Base-by-base conservation (phyloP, 2,329 filamentous ascomycete species). In the Penicillium expansum region DNA sequence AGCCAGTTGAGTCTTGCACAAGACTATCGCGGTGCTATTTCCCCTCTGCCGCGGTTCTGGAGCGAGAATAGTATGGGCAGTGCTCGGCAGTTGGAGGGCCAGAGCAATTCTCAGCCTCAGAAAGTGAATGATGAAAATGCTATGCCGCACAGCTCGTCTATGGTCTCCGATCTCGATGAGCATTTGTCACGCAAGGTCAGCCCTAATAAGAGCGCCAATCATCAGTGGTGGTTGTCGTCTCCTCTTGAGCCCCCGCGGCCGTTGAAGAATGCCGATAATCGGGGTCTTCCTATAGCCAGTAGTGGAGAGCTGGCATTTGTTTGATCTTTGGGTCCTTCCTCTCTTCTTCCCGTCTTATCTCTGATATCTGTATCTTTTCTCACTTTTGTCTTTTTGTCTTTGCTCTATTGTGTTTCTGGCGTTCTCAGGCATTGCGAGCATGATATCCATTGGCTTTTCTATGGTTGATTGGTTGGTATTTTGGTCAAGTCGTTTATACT, bases 1-100 rank as follows among this genome's bases (percentile, higher is more conserved):
- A 74, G 71, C 41, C 72, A 74, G 55, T 59, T 71, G 24, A 74
- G 70, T 52, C 57, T 74, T n/a, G 73, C 72, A 10, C 71, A 73
- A 44, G 68, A 74, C 47, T 75, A 75, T 55, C 71, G 71, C 0
- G 69, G 70, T 10, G 67, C 70, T 16, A 71, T 75, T 50, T 66
- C 71, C 10, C 71, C 72, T 2, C 64, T 75, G 11, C 73, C 73
- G 9, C 70, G 68, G 18, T 73, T 72, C 57, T 72, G 69, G 66
- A 75, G 72, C 42, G 70, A 75, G 37, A 60, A 64, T 18, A 74
- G 71, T 53, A 49, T 75, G 50, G 61, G 54, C 48, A 68, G 67
- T 60, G 52, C 56, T 35, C 63, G 60, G 29, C 69, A 60, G 3
- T 54, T 64, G 30, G 69, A 66, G n/a, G 61, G 60, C 4, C 65